phyloP scores from a whole-genome alignment of 2,329 filamentous ascomycete genomes.

The Emericellopsis atlantica region DNA sequence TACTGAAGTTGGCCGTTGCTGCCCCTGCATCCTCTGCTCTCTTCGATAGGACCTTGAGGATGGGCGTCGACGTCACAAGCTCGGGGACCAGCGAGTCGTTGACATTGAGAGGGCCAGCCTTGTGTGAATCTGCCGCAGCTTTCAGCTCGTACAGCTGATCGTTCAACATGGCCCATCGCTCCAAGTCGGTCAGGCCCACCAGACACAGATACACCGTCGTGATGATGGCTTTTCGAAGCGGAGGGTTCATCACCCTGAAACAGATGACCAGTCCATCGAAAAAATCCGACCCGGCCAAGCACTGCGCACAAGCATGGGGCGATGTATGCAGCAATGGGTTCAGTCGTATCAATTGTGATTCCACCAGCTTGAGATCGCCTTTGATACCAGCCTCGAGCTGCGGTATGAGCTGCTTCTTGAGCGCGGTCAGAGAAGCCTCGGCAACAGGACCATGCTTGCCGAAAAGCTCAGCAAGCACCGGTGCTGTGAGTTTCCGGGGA shows the following conservation, averaged over 20 bases:
- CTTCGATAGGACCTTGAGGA: constrained; percentile 51
- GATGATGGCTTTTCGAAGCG: constrained; percentile 54
- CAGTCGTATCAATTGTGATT: constrained; percentile 42
- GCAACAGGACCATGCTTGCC: constrained; percentile 30
- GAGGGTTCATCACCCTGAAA: constrained; percentile 51
- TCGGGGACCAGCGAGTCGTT: constrained; percentile 68
- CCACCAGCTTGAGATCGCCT: constrained; percentile 39
- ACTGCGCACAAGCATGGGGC: constrained; percentile 41
- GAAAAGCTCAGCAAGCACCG: constrained; percentile 37
- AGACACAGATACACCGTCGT: constrained; percentile 67
- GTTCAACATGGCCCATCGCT: constrained; percentile 61
- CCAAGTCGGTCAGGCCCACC: constrained; percentile 52
- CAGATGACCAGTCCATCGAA: constrained; percentile 61
- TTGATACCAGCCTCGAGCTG: constrained; percentile 49
- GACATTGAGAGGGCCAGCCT: constrained; percentile 37
- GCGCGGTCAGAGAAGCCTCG: constrained; percentile 40
- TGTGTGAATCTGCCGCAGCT: constrained; percentile 53
- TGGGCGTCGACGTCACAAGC: constrained; percentile 66
- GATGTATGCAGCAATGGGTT: constrained; percentile 53
- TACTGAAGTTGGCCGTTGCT: constrained; percentile 41
- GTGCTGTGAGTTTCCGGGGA: constrained; percentile 45
- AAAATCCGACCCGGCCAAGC: constrained; percentile 80
- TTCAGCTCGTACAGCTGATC: constrained; percentile 80
- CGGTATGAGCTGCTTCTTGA: constrained; percentile 50
- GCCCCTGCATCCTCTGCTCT: constrained; percentile 35